These are phyloP conservation scores for Zizania latifolia DNA, from an alignment of 176 grass and related monocot genomes.

Conservation along the genomic window DNA sequence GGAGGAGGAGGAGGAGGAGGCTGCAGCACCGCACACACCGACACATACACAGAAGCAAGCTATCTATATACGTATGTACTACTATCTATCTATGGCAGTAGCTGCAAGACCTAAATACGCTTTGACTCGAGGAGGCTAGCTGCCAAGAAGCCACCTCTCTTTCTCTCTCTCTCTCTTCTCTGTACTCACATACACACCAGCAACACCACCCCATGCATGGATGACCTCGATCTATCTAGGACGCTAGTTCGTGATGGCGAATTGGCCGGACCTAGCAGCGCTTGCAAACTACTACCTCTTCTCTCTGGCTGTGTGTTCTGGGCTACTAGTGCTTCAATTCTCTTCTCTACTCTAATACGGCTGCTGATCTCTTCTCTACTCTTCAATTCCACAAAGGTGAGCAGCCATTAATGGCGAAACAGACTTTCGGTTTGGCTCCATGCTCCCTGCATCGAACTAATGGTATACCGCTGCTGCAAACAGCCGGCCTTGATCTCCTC, in stretches of 20 bases:
- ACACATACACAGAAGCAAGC: not conserved
- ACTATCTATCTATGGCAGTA: slow-evolving; percentile 8
- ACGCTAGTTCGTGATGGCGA: slow-evolving; percentile 34
- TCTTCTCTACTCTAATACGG: not conserved
- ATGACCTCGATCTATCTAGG: slow-evolving; percentile 35
- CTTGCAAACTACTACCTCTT: slow-evolving; percentile 38
- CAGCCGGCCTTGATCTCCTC: slow-evolving; percentile 39
- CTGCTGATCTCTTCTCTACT: not conserved
- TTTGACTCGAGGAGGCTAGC: slow-evolving; percentile 44
- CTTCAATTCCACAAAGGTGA: slow-evolving; percentile 29
- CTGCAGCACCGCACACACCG: too few species aligned
- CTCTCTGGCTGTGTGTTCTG: not conserved
- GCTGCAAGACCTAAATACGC: slow-evolving; percentile 40
- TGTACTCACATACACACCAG: slow-evolving; percentile 32
- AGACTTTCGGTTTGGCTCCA: slow-evolving; percentile 65
- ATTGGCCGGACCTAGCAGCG: slow-evolving; percentile 43
- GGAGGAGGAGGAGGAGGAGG: not conserved
- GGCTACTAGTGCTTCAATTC: not conserved
- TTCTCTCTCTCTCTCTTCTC: slow-evolving; percentile 21
- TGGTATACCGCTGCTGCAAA: slow-evolving; percentile 24
- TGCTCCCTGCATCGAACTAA: slow-evolving; percentile 55
- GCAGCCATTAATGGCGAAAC: slow-evolving; percentile 60
- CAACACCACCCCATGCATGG: slow-evolving; percentile 32
- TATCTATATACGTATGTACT: not conserved
- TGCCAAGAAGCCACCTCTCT: slow-evolving; percentile 28